Percentiles rank a stretch among this genome's conserved stretches.
Conservation (phyloP, 192 early-diverging fungal species). For the Rhizoclosmatium sp. region DNA sequence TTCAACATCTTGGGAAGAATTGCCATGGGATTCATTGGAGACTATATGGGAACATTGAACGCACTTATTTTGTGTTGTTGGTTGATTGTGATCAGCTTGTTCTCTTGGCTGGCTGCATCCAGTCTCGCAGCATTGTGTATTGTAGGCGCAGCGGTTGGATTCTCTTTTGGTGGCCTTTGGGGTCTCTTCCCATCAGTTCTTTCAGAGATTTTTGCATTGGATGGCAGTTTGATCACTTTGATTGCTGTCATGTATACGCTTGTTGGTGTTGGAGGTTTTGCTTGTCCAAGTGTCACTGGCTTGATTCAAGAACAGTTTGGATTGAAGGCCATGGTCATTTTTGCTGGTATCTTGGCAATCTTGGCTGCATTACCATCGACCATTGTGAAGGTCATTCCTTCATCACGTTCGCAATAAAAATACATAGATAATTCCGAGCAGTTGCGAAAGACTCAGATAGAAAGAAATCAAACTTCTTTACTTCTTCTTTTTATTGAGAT, state of each 20-base stretch:
- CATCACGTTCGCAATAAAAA: no score
- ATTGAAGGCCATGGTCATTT: constrained; percentile 6
- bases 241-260: constrained; percentile 29
- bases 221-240: constrained; percentile 12
- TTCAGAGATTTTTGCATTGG: constrained; percentile 24
- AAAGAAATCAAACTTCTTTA: no score
- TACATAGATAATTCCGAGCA: no score
- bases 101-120: constrained; percentile 12
- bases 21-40: constrained; percentile 67
- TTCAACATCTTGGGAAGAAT: constrained; percentile 71
- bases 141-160: constrained; percentile 10
- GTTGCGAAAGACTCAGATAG: no score
- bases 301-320: constrained; percentile 1
- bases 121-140: background rate
- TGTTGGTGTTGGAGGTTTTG: constrained; percentile 30
- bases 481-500: constrained; percentile 11
- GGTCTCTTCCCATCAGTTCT: constrained; percentile 46
- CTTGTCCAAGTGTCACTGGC: constrained; percentile 14
- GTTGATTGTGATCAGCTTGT: constrained; percentile 26
- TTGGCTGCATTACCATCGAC: background rate
- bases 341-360: constrained; percentile 18
- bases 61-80: constrained; percentile 58
- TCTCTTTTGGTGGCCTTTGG: constrained; percentile 26
- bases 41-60: constrained; percentile 71
- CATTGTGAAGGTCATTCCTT: background rate